A percentile compares a stretch with the other conserved stretches of the same genome.
Evolutionary conservation across 1,284 basidiomycete species (phyloP).

Genomic region (Puccinia horiana): DNA sequence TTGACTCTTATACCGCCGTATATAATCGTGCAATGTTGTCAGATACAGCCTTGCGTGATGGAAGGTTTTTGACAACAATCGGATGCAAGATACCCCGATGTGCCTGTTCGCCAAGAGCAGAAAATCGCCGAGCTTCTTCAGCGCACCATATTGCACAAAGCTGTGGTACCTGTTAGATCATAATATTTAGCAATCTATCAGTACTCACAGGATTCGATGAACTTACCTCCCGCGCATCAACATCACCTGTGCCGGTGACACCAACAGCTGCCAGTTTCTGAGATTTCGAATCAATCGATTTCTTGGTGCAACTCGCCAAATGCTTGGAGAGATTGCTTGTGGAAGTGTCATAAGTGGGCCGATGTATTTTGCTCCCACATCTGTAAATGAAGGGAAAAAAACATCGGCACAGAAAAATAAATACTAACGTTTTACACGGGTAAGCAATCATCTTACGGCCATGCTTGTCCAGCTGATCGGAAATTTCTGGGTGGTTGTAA

Average conservation of each 20-base stretch:
- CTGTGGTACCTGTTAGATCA: conserved; percentile 1
- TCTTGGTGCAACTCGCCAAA: conserved; percentile 2
- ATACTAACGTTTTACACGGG: neutral
- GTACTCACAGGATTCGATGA: neutral
- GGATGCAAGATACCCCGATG: neutral
- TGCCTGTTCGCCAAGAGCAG: neutral
- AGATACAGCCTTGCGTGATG: neutral
- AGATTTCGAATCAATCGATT: neutral
- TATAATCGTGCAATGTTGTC: neutral
- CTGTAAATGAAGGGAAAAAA: neutral
- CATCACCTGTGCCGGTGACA: neutral
- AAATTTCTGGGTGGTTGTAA: neutral
- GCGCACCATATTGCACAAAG: conserved; percentile 14
- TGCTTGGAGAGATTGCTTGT: neutral
- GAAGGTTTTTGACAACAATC: neutral
- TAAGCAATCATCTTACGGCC: conserved; percentile 4
- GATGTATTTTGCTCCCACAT: conserved; percentile 6
- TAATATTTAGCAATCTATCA: neutral
- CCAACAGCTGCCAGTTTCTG: neutral
- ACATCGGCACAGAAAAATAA: neutral
- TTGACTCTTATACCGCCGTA: neutral
- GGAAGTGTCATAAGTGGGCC: neutral
- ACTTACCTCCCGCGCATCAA: neutral
- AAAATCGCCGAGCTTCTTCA: neutral
- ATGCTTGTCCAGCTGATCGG: conserved; percentile 11